These are phyloP conservation scores for Coemansia guatemalensis DNA, from an alignment of 192 early-diverging fungal genomes.

Conservation along the genomic window DNA sequence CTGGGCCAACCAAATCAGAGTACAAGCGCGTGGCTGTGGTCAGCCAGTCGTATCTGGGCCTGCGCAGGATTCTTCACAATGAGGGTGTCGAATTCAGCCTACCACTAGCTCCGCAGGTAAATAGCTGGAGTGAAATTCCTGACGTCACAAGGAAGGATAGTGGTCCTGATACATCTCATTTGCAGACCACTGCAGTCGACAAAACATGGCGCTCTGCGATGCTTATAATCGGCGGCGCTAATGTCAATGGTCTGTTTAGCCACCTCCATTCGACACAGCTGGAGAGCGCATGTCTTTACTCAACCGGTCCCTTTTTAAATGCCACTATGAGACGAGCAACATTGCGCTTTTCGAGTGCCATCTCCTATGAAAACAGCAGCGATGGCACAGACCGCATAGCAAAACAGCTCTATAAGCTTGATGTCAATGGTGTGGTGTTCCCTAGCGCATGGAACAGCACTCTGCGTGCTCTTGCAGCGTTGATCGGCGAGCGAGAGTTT, in stretches of 20 bases:
- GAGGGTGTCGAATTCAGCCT: constrained; percentile 31
- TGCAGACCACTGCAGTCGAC: constrained; percentile 31
- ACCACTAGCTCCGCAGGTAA: constrained; percentile 38
- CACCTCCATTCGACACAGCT: constrained; percentile 16
- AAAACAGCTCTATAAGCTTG: constrained; percentile 24
- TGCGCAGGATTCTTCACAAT: constrained; percentile 25
- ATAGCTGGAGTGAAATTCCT: constrained; percentile 32
- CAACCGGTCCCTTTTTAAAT: constrained; percentile 31
- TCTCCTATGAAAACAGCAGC: constrained; percentile 18
- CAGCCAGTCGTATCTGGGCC: constrained; percentile 36
- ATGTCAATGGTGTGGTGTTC: constrained; percentile 34
- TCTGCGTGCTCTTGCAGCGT: constrained; percentile 19
- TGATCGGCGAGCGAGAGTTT: constrained; percentile 9
- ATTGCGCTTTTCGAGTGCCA: constrained; percentile 26
- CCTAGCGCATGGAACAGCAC: constrained; percentile 32
- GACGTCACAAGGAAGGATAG: background rate
- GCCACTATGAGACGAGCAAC: constrained; percentile 28
- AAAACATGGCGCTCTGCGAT: constrained; percentile 41
- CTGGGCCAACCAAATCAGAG: background rate
- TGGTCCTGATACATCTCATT: constrained; percentile 4
- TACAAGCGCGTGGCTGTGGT: constrained; percentile 29
- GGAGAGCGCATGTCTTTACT: constrained; percentile 19
- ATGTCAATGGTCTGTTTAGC: constrained; percentile 23
- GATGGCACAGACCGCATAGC: constrained; percentile 1
- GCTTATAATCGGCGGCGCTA: constrained; percentile 26